A percentile compares a stretch with the other conserved stretches of the same genome.
These are phyloP conservation scores for Kregervanrija delftensis DNA, from an alignment of 805 yeast species.

Conservation along the genomic window DNA sequence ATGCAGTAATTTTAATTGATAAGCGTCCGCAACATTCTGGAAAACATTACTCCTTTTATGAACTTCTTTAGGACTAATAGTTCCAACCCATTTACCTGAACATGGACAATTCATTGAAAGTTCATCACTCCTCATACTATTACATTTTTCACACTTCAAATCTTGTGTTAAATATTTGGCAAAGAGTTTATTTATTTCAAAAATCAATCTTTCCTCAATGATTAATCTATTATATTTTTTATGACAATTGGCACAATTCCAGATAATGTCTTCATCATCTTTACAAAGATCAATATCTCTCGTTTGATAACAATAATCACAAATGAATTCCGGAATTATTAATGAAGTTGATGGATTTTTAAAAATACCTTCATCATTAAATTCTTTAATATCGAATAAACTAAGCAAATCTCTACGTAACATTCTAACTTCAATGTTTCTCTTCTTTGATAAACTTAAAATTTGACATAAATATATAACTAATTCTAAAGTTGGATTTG, in stretches of 20 bases:
- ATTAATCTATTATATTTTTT: conserved; percentile 56
- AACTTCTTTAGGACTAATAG: conserved; percentile 40
- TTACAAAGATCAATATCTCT: conserved; percentile 80
- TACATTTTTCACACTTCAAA: conserved; percentile 72
- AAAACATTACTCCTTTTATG: conserved; percentile 41
- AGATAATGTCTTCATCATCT: conserved; percentile 43
- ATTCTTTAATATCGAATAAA: conserved; percentile 76
- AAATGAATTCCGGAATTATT: conserved; percentile 58
- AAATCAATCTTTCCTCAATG: conserved; percentile 74
- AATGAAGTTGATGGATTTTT: conserved; percentile 69
- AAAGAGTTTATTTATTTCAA: conserved; percentile 48
- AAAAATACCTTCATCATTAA: conserved; percentile 68
- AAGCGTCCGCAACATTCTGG: conserved; percentile 51
- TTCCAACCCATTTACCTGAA: conserved; percentile 78
- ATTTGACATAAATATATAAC: conserved; percentile 72
- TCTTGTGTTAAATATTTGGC: conserved; percentile 74
- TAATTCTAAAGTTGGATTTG: conserved; percentile 73
- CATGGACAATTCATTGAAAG: conserved; percentile 75
- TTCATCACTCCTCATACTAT: conserved; percentile 55
- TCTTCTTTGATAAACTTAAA: conserved; percentile 53
- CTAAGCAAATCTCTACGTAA: conserved; percentile 68
- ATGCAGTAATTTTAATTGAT: conserved; percentile 51
- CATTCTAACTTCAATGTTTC: conserved; percentile 66
- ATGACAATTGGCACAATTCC: conserved; percentile 65
- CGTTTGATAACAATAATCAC: conserved; percentile 71